These are phyloP conservation scores for Ajuga chamaepitys DNA, from an alignment of 257 asterid species.

Conservation along the genomic window DNA sequence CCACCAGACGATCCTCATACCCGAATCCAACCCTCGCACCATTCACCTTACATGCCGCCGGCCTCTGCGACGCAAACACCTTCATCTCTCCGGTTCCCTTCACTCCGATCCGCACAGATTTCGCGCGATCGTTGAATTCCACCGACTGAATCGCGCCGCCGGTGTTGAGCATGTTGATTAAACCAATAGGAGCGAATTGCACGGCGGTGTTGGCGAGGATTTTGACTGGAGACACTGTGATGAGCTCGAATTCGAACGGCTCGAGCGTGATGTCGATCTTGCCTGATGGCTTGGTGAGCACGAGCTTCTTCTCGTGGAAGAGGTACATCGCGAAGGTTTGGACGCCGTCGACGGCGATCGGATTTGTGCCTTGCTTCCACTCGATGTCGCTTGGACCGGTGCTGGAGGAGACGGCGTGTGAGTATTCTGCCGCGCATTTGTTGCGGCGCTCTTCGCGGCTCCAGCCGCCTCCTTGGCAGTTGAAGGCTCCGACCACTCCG, in stretches of 20 bases:
- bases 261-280: conserved; percentile 38
- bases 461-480: conserved; percentile 99
- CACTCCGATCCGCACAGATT: conserved; percentile 39
- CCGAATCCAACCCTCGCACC: conserved; percentile 32
- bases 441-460: conserved; percentile 62
- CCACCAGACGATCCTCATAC: conserved; percentile 45
- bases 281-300: conserved; percentile 37
- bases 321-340: conserved; percentile 41
- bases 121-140: conserved; percentile 17
- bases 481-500: conserved; percentile 84
- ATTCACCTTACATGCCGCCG: conserved; percentile 38
- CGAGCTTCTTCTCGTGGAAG: conserved; percentile 36
- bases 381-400: conserved; percentile 60
- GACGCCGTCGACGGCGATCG: conserved; percentile 37
- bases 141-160: conserved; percentile 58
- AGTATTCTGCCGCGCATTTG: conserved; percentile 61
- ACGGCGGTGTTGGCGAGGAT: conserved; percentile 13
- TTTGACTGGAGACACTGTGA: conserved; percentile 45
- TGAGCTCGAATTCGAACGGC: conserved; percentile 61
- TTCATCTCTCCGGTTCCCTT: conserved; percentile 77
- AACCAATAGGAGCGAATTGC: conserved; percentile 61
- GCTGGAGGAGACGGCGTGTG: conserved; percentile 42
- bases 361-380: conserved; percentile 50
- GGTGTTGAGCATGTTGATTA: conserved; percentile 63
- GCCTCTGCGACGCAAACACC: conserved; percentile 53